A percentile compares a stretch with the other conserved stretches of the same genome.
phyloP scores from a whole-genome alignment of 257 asterid genomes.

The Jasminum sambac region DNA sequence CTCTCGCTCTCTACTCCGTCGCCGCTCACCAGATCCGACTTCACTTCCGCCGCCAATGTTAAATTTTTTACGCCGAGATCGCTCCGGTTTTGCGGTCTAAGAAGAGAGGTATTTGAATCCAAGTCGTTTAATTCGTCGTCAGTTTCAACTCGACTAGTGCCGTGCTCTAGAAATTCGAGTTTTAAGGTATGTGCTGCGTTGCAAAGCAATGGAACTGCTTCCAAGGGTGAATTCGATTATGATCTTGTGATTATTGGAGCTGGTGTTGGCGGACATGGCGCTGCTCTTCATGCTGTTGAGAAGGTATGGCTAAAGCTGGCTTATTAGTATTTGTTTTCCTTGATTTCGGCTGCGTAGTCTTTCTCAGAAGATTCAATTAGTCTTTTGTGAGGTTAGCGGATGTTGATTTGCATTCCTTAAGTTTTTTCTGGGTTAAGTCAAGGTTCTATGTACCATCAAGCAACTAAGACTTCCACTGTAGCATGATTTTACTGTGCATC shows the following conservation, averaged over 20 bases:
- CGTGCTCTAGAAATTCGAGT: slow-evolving; percentile 26
- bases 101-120: slow-evolving; percentile 57
- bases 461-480: neutral
- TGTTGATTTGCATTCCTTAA: neutral
- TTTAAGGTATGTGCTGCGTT: slow-evolving; percentile 47
- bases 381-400: neutral
- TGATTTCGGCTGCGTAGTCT: slow-evolving; percentile 10
- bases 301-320: slow-evolving; percentile 41
- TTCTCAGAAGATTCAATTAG: neutral
- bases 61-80: slow-evolving; percentile 50
- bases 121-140: slow-evolving; percentile 34
- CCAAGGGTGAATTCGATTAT: slow-evolving; percentile 66
- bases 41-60: slow-evolving; percentile 28
- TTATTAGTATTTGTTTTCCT: neutral
- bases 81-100: slow-evolving; percentile 81
- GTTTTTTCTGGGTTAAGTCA: neutral
- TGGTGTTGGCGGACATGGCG: slow-evolving; percentile 98
- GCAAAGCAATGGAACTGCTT: slow-evolving; percentile 53
- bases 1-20: slow-evolving; percentile 58
- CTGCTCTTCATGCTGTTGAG: slow-evolving; percentile 96
- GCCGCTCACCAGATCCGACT: slow-evolving; percentile 45
- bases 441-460: neutral
- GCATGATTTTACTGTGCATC: neutral
- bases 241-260: slow-evolving; percentile 97
- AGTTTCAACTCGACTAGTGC: slow-evolving; percentile 34